These are phyloP conservation scores for Artemisia argyi DNA, from an alignment of 129 eudicot genomes.

Conservation along the genomic window DNA sequence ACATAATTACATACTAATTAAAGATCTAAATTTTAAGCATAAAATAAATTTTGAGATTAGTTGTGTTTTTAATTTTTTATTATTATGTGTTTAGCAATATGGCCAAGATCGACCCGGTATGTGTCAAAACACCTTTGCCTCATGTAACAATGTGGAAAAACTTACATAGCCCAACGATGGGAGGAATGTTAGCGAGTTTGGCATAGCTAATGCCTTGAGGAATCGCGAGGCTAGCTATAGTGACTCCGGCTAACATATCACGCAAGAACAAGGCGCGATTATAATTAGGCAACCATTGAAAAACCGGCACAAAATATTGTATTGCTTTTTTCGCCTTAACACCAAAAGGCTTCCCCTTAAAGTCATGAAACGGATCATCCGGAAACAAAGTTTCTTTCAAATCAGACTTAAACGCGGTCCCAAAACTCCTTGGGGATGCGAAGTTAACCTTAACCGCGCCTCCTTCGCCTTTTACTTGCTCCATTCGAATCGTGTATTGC, in stretches of 20 bases:
- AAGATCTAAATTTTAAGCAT: too few relatives aligned
- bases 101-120: too few relatives aligned
- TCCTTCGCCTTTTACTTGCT: conserved; percentile 17
- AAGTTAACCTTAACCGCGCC: conserved; percentile 51
- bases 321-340: conserved; percentile 29
- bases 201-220: conserved; percentile 99
- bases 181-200: conserved; percentile 81
- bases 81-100: background rate
- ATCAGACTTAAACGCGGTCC: conserved; percentile 42
- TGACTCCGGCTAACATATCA: conserved; percentile 85
- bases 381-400: conserved; percentile 69
- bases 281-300: conserved; percentile 76
- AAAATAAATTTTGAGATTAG: background rate
- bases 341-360: conserved; percentile 45
- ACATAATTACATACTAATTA: background rate
- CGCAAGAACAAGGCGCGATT: conserved; percentile 41
- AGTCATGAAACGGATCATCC: conserved; percentile 70
- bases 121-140: background rate
- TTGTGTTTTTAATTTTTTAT: too few relatives aligned
- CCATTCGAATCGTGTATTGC: conserved; percentile 17
- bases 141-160: conserved; percentile 9
- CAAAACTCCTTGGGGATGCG: conserved; percentile 46
- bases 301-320: conserved; percentile 68
- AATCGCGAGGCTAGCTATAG: conserved; percentile 93
- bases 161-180: conserved; percentile 88